Evolutionary conservation across 2,329 filamentous ascomycete genomes (phyloP), one percentile per base, ranked within the genome.

Genomic region (Coleophoma eucalyptorum): DNA sequence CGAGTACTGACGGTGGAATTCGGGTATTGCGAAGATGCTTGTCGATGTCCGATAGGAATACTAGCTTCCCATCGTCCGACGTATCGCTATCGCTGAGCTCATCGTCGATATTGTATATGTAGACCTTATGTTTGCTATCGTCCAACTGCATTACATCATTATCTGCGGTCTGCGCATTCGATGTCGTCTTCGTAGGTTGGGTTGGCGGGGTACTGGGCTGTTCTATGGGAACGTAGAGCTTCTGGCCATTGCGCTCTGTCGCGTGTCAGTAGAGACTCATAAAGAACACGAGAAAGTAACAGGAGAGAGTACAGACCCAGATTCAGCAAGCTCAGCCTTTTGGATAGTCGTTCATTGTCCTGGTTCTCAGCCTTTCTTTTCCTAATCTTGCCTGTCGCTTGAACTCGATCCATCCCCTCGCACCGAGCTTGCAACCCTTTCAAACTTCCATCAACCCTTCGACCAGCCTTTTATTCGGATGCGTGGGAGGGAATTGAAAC

Each of bases 31-130:
- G 78, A 48, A 97, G 77, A 65, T 89, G 87, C 69, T 88, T 90
- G 65, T 93, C 87, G 49, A 97, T 88, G 65, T 95, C 89, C 0
- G 90, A 85, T 1, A 96, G 78, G 72, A 97, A 91, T 64, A 92
- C 77, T 43, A 95, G 79, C 58, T 75, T 79, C 19, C 80, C 75
- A 46, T 74, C 70, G 50, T 83, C 77, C 40, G 81, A 74, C 44
- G 76, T 72, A 53, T 87, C 82, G 26, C 78, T 73, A 57, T 86
- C 83, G 13, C 86, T 86, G 43, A 97, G 80, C 70, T 97, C 93
- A 60, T 87, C 87, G 65, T 96, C 91, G 10, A 99, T 77, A 69
- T 95, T 85, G 74, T 92, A 86, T 60, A 99, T 91, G 76, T 94
- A 97, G 53, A 97, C 83, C 64, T 87, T 89, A 72, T 96, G 79